Conservation (phyloP, 768 basidiomycete species). For the Rhodotorula graminis region DNA sequence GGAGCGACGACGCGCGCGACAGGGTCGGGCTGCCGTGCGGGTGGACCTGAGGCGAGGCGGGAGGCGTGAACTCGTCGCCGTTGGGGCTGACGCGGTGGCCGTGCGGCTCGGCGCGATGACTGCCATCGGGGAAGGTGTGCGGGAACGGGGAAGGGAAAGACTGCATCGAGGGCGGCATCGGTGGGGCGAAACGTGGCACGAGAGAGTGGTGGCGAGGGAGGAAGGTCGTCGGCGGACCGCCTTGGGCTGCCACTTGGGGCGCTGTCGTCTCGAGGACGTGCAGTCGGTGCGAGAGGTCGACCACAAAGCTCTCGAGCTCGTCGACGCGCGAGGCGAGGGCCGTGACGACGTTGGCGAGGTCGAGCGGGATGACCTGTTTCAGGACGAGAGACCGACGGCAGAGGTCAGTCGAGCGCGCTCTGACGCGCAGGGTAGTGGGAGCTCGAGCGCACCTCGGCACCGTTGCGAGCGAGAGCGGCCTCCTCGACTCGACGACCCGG, state of each 20-base stretch:
- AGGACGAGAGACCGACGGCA: too few relatives aligned
- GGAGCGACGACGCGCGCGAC: neutral
- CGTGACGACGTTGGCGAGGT: neutral
- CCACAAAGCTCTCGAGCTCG: neutral
- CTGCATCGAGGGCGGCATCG: neutral
- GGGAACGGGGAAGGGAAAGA: neutral
- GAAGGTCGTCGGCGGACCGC: too few relatives aligned
- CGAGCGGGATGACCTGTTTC: neutral
- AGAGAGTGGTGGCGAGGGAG: too few relatives aligned
- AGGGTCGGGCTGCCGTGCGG: neutral
- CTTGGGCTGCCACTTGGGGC: too few relatives aligned
- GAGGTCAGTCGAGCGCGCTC: neutral
- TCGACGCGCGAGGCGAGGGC: conserved; percentile 1
- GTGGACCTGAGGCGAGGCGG: neutral
- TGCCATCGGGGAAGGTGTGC: neutral
- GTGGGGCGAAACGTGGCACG: too few relatives aligned
- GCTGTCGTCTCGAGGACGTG: neutral
- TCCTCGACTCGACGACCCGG: too few relatives aligned
- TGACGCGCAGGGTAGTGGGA: neutral
- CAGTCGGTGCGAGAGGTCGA: neutral
- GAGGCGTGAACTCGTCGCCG: conserved; percentile 7
- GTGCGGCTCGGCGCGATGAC: neutral
- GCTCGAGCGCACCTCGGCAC: too few relatives aligned
- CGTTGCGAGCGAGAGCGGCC: too few relatives aligned
- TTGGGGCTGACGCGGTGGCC: neutral